Evolutionary conservation across 306 rosid genomes (phyloP), one percentile per base, ranked within the genome.

Genomic region (Inga laurina): DNA sequence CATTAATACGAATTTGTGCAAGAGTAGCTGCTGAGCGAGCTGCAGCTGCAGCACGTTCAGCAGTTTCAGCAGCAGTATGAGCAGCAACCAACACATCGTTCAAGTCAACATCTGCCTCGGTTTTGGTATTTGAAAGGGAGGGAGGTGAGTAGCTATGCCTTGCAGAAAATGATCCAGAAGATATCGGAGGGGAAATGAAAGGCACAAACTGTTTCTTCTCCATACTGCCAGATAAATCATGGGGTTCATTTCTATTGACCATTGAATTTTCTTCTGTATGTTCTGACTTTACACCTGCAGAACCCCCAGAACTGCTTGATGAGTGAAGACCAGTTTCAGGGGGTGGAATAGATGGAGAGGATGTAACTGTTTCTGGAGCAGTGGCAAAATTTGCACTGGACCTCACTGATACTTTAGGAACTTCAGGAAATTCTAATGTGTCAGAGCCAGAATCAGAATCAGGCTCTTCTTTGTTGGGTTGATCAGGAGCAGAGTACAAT

Each of bases 41-140:
- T 3, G 99, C 95, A 43, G 97, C 91, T 0, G 99, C 99, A 14
- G 99, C 99, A 54, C 94, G 93, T 83, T 96, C 98, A 30, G 99
- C 99, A 9, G 92, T 79, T 77, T 96, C 98, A 13, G 98, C 98
- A 74, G 99, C 99, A 83, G 89, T 87, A 84, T 96, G 94, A 74
- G 99, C 99, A 49, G 99, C 98, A 77, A 93, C 94, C 85, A 96
- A 70, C 72, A 96, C 98, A 79, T 96, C 99, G 80, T 92, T 93
- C 66, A 96, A 84, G 88, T 96, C 90, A 51, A 92, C 87, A 68
- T 86, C 76, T 57, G 79, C 83, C 45, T 86, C 95, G 11, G 91
- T 62, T 84, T 83, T 90, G 66, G 80, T 64, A 74, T 90, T 92
- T 72, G 92, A 83, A 45, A 82, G 83, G 76, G 84, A 32, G 64